Evolutionary conservation across 2,329 filamentous ascomycete genomes (phyloP), one percentile per base, ranked within the genome.

Genomic region (Colletotrichum lindemuthianum): DNA sequence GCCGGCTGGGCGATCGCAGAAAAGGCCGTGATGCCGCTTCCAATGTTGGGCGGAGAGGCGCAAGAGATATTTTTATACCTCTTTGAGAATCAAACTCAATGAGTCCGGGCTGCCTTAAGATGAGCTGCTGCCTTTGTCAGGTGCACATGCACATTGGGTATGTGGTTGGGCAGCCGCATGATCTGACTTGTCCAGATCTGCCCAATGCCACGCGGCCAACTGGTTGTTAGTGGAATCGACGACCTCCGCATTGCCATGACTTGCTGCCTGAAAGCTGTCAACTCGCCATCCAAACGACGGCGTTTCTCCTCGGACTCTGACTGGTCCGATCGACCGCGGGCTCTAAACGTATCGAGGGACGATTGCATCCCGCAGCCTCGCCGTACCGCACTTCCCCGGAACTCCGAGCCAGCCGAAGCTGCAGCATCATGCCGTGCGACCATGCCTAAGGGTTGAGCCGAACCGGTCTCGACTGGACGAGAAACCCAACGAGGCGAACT

Each of bases 51-150:
- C 13, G 75, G 72, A 5, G 78, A 82, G 36, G 71, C 74, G 5
- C 77, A 87, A 65, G 69, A 74, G 3, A 79, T 88, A 6, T 81
- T 87, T 69, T 72, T 87, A 36, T 87, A 86, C 68, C 69, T 86
- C 2, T 83, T 86, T 50, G 74, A 80, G 33, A 66, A 55, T 37
- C 40, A 33, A 34, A 55, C 2, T 10, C 36, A n/a, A n/a, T 13
- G 13, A 13, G 5, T n/a, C 45, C 10, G 24, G 45, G 34, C 11
- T 24, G 24, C 4, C 24, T 24, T 24, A 3, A 4, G 24, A 24
- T 24, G 4, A 24, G 24, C 24, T 24, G 24, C 24, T 24, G 24
- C 24, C 24, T 24, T 24, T 24, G 24, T 4, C 24, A 24, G 24
- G 24, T 24, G 24, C 24, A 24, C 24, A 24, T 24, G 24, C 24